Percentiles rank a stretch among this genome's conserved stretches.
Evolutionary conservation across 306 rosid genomes (phyloP).

Genomic region (Macrotyloma uniflorum): DNA sequence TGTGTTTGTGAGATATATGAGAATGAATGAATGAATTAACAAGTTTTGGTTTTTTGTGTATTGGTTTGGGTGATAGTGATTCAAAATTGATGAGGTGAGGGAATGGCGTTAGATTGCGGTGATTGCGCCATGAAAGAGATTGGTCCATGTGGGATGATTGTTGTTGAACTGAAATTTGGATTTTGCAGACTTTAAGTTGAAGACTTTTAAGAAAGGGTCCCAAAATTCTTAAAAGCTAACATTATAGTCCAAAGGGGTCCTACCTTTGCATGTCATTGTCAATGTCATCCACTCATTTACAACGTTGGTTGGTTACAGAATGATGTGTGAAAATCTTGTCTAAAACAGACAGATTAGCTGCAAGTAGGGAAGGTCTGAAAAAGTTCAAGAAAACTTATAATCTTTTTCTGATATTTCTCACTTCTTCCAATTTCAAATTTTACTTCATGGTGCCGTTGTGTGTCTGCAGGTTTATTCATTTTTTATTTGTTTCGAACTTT

Average conservation of each 20-base stretch:
- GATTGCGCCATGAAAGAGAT: conserved; percentile 57
- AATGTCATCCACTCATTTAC: conserved; percentile 5
- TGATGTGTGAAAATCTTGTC: conserved; percentile 9
- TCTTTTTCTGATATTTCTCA: neutral
- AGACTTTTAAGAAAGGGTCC: conserved; percentile 49
- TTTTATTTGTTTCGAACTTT: neutral
- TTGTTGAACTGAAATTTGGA: conserved; percentile 45
- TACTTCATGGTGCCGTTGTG: conserved; percentile 10
- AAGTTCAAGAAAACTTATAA: neutral
- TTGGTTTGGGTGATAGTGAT: neutral
- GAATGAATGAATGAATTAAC: neutral
- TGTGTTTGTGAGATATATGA: neutral
- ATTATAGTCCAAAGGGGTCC: conserved; percentile 56
- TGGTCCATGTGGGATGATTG: conserved; percentile 44
- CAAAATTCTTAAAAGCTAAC: conserved; percentile 45
- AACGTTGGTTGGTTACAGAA: neutral
- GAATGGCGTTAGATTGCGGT: conserved; percentile 51
- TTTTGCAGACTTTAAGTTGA: conserved; percentile 38
- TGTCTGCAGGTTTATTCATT: neutral
- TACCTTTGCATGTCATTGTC: neutral
- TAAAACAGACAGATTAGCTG: conserved; percentile 10
- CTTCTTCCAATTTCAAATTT: conserved; percentile 35
- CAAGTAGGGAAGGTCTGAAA: conserved; percentile 24
- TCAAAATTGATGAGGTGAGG: conserved; percentile 16
- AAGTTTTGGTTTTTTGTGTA: neutral